Conservation (phyloP, 805 yeast genomes). For the Lachancea quebecensis region DNA sequence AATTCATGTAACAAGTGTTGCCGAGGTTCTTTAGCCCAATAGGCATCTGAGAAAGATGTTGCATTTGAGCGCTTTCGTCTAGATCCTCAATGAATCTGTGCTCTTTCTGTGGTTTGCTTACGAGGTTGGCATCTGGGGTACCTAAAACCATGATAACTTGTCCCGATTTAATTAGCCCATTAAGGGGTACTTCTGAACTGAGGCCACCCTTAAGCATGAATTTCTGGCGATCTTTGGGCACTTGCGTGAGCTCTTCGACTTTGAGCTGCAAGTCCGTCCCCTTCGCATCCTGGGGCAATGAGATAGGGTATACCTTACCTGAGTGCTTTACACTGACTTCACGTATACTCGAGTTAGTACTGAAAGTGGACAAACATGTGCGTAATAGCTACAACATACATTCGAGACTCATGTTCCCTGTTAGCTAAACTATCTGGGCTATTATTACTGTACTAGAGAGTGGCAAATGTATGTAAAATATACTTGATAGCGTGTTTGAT, state of each 20-base stretch:
- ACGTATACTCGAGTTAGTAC: not conserved
- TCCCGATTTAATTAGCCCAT: conserved; percentile 44
- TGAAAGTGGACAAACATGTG: too few relatives aligned
- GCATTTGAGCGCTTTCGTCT: conserved; percentile 32
- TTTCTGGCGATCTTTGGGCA: conserved; percentile 87
- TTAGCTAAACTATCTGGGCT: not conserved
- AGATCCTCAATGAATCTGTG: conserved; percentile 66
- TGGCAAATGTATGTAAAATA: too few relatives aligned
- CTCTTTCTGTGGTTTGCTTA: conserved; percentile 45
- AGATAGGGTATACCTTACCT: conserved; percentile 56
- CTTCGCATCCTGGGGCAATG: conserved; percentile 23
- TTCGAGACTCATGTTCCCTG: conserved; percentile 2
- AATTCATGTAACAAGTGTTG: conserved; percentile 90
- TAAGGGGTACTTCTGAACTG: conserved; percentile 52
- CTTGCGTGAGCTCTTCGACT: conserved; percentile 65
- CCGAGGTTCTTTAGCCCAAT: conserved; percentile 92
- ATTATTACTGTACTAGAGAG: not conserved
- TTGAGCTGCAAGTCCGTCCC: conserved; percentile 58
- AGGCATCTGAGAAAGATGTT: conserved; percentile 50
- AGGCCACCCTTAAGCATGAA: conserved; percentile 84
- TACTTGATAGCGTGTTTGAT: too few relatives aligned
- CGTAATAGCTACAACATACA: not conserved
- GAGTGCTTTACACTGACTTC: conserved; percentile 52
- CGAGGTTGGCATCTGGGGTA: conserved; percentile 64
- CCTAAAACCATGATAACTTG: conserved; percentile 86